Conservation (phyloP, 768 basidiomycete genomes). For the Kondoa subrosea region DNA sequence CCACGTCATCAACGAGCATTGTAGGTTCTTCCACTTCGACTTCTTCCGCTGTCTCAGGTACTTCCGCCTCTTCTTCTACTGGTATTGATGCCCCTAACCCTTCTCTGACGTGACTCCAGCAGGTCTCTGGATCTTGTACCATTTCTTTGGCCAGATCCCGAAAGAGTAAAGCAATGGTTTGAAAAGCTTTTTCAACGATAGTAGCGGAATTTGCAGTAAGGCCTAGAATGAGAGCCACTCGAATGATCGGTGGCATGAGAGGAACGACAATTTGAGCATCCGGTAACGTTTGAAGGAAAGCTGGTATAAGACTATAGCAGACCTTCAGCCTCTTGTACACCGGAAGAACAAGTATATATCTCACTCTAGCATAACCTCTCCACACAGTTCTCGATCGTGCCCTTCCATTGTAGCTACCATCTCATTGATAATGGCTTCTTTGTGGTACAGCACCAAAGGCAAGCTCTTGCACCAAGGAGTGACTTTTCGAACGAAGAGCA, state of each 20-base stretch:
- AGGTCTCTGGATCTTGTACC: not conserved
- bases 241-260: not conserved
- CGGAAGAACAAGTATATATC: not conserved
- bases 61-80: not conserved
- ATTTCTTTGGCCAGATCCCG: not conserved
- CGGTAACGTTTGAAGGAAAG: conserved; percentile 1
- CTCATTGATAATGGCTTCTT: not conserved
- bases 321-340: not conserved
- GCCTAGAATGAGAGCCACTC: not conserved
- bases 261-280: not conserved
- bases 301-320: not conserved
- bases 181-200: not conserved
- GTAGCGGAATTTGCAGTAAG: not conserved
- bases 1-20: not conserved
- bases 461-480: conserved; percentile 9
- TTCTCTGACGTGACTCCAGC: conserved; percentile 1
- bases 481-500: conserved; percentile 2
- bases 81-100: not conserved
- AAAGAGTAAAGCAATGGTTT: not conserved
- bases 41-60: not conserved
- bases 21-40: not conserved
- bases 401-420: conserved; percentile 6
- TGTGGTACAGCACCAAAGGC: conserved; percentile 16
- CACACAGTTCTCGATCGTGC: not conserved
- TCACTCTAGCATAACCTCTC: not conserved